phyloP scores from a whole-genome alignment of 495 filamentous ascomycete species.

The Penicillium angulare region DNA sequence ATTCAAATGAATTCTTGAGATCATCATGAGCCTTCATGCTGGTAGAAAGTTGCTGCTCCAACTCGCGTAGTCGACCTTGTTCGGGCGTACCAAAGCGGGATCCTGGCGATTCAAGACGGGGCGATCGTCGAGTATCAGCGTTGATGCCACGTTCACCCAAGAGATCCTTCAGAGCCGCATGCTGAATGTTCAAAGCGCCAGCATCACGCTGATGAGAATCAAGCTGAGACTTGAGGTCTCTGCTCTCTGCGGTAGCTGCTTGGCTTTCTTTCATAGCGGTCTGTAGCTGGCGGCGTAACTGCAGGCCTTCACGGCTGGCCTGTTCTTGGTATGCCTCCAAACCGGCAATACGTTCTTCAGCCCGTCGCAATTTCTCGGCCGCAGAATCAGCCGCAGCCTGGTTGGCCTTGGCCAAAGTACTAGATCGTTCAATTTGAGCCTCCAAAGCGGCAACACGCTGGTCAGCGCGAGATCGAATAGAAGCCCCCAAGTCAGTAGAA shows the following conservation, averaged over 20 bases:
- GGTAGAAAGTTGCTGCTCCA: slow-evolving; percentile 84
- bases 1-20: slow-evolving; percentile 69
- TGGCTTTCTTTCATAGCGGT: slow-evolving; percentile 77
- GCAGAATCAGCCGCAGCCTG: slow-evolving; percentile 87
- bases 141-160: slow-evolving; percentile 82
- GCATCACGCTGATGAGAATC: slow-evolving; percentile 83
- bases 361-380: slow-evolving; percentile 82
- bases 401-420: slow-evolving; percentile 77
- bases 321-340: slow-evolving; percentile 97
- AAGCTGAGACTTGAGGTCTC: slow-evolving; percentile 74
- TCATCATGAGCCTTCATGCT: slow-evolving; percentile 81
- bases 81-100: slow-evolving; percentile 79
- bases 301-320: slow-evolving; percentile 85
- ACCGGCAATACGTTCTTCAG: slow-evolving; percentile 93
- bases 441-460: slow-evolving; percentile 79
- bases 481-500: slow-evolving; percentile 44
- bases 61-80: slow-evolving; percentile 73
- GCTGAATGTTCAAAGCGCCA: slow-evolving; percentile 85
- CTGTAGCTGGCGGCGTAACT: slow-evolving; percentile 86
- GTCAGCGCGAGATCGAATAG: slow-evolving; percentile 56
- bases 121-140: slow-evolving; percentile 54
- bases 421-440: slow-evolving; percentile 74
- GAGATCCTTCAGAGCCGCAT: slow-evolving; percentile 88
- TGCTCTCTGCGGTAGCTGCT: slow-evolving; percentile 68
- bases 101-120: slow-evolving; percentile 63